These are phyloP conservation scores for Cryptosporidium viatorum DNA, from an alignment of 169 alveolate genomes.

Conservation along the genomic window DNA sequence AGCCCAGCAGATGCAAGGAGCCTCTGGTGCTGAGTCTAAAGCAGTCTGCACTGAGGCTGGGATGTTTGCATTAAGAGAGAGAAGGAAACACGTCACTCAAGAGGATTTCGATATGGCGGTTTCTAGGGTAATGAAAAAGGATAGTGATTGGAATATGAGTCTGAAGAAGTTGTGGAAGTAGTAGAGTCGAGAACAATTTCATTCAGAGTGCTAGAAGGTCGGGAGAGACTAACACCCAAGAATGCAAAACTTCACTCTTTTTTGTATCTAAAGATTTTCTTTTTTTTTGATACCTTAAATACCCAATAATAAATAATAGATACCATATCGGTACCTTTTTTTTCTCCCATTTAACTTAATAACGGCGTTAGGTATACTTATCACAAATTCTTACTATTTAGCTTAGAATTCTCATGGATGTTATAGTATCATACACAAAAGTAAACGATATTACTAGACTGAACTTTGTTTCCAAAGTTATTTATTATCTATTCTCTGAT, in stretches of 20 bases:
- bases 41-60: constrained; percentile 99
- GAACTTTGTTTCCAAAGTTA: not conserved
- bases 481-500: too few species aligned
- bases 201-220: too few species aligned
- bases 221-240: not conserved
- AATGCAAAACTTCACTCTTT: not conserved
- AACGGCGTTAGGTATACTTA: too few species aligned
- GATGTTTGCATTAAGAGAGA: constrained; percentile 99
- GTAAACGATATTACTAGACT: not conserved
- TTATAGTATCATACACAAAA: not conserved
- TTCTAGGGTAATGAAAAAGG: constrained; percentile 95
- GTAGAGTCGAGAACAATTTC: constrained; percentile 52
- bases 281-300: not conserved
- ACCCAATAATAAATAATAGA: not conserved
- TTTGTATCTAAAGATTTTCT: not conserved
- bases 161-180: constrained; percentile 89
- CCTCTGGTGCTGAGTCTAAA: constrained; percentile 98
- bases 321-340: not conserved
- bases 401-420: not conserved
- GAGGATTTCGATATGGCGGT: constrained; percentile 98
- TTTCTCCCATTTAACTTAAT: too few species aligned
- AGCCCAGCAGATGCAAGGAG: constrained; percentile 94
- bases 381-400: not conserved
- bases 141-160: constrained; percentile 91
- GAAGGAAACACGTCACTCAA: constrained; percentile 98